Evolutionary conservation across 345 rosid genomes (phyloP).

Genomic region (Murraya koenigii): DNA sequence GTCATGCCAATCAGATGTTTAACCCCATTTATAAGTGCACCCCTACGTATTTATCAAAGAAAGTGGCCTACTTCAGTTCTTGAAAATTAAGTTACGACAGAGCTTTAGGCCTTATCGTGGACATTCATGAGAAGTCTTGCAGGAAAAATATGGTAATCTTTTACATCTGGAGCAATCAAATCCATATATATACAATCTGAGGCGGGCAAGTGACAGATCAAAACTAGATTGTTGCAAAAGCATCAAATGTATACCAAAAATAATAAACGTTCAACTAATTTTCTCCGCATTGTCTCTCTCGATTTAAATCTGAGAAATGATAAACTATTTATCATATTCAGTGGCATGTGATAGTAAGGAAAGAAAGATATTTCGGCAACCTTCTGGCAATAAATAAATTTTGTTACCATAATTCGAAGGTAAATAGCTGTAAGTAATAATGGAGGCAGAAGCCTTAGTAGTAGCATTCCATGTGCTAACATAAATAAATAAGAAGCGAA

Average conservation of each 20-base stretch:
- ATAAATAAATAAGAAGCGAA: neutral
- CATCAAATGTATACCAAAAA: slow-evolving; percentile 5
- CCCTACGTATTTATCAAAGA: slow-evolving; percentile 15
- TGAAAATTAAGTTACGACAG: slow-evolving; percentile 7
- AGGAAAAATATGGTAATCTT: slow-evolving; percentile 3
- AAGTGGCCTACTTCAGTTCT: neutral
- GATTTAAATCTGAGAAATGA: neutral
- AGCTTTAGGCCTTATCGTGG: slow-evolving; percentile 11
- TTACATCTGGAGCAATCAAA: slow-evolving; percentile 16
- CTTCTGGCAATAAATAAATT: neutral
- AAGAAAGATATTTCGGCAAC: too few relatives aligned
- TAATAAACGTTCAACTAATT: neutral
- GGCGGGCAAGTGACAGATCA: too few relatives aligned
- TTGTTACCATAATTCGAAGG: neutral
- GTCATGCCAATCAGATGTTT: slow-evolving; percentile 24
- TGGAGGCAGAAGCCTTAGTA: neutral
- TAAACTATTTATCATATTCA: neutral
- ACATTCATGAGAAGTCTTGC: slow-evolving; percentile 16
- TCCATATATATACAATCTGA: slow-evolving; percentile 18
- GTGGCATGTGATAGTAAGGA: too few relatives aligned
- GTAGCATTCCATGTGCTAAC: neutral
- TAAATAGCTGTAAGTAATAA: neutral
- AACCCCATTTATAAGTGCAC: slow-evolving; percentile 12
- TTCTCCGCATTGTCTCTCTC: neutral
- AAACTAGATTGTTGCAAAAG: slow-evolving; percentile 7